Base-by-base conservation (phyloP, 441 rosid species). In the Populus hybrid region DNA sequence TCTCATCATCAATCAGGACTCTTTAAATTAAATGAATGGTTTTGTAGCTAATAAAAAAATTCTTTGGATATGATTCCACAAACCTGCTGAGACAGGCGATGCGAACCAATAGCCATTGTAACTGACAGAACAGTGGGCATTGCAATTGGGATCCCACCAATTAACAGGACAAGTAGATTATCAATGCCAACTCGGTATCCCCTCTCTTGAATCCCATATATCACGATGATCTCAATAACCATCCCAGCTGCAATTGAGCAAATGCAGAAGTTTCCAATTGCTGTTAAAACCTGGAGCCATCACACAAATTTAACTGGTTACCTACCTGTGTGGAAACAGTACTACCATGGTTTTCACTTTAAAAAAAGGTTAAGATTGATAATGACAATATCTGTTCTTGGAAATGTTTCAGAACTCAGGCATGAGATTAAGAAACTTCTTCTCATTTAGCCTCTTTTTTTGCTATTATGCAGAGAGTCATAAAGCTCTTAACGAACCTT, bases 101-200 rank as follows among this genome's bases (percentile, higher is more conserved):
- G 99, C 6, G 99, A 92, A 42, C 99, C 99, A 67, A 95, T 95
- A 54, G 99, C 99, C 99, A 95, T 94, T 0, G 99, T 95, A 23
- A 95, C 98, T 5, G 98, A 95, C 83, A 95, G 81, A 69, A 95
- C 98, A 16, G 97, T 95, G 1, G 97, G 99, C 97, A 95, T 95
- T 28, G 98, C 99, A 82, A 95, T 95, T 2, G 99, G 99, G 77
- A 95, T 95, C 10, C 99, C 99, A 75, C 99, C 99, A 63, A 95
- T 95, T 86, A 95, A 77, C 69, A 95, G 93, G 72, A 95, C 99
- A 77, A 95, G 85, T 66, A 95, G 91, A 70, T 95, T 95, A 77
- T 95, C 97, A 38, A 95, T 95, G 20, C 98, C 98, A 26, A 88
- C 86, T 63, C 98, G 89, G 86, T 95, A 95, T 38, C 77, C 80